These are phyloP conservation scores for Phytophthora crassamura DNA, from an alignment of 352 stramenopile species.

Conservation along the genomic window DNA sequence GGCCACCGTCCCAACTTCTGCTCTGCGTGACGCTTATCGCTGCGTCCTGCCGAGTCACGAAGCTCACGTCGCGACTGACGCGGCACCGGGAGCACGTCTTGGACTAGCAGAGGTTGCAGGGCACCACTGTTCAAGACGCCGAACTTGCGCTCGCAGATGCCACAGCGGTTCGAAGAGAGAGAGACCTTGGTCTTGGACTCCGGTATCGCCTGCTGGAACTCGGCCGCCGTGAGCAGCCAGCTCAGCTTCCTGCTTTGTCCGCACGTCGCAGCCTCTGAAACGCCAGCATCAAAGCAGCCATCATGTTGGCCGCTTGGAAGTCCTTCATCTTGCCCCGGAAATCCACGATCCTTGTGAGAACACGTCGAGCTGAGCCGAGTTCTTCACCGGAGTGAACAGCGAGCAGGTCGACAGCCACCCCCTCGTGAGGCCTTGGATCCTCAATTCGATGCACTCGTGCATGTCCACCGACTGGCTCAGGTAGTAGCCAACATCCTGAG, in stretches of 20 bases:
- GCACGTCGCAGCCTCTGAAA: slow-evolving; percentile 51
- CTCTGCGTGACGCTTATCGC: slow-evolving; percentile 4
- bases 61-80: slow-evolving; percentile 36
- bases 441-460: slow-evolving; percentile 15
- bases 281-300: slow-evolving; percentile 27
- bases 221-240: slow-evolving; percentile 38
- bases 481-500: too few relatives aligned
- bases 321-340: slow-evolving; percentile 39
- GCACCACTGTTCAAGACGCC: slow-evolving; percentile 38
- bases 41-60: slow-evolving; percentile 22
- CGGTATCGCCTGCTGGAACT: slow-evolving; percentile 25
- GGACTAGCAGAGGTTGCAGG: slow-evolving; percentile 43
- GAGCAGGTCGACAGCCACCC: slow-evolving; percentile 17
- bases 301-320: slow-evolving; percentile 32
- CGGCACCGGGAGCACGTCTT: slow-evolving; percentile 50
- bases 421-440: slow-evolving; percentile 6
- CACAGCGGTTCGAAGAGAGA: slow-evolving; percentile 29
- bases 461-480: background rate
- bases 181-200: slow-evolving; percentile 7
- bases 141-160: slow-evolving; percentile 45
- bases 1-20: slow-evolving; percentile 28
- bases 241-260: slow-evolving; percentile 68
- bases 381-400: slow-evolving; percentile 26
- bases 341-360: slow-evolving; percentile 30
- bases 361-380: too few relatives aligned